Evolutionary conservation across 768 basidiomycete genomes (phyloP), one percentile per base, ranked within the genome.

Genomic region (Lenzites betulinus): DNA sequence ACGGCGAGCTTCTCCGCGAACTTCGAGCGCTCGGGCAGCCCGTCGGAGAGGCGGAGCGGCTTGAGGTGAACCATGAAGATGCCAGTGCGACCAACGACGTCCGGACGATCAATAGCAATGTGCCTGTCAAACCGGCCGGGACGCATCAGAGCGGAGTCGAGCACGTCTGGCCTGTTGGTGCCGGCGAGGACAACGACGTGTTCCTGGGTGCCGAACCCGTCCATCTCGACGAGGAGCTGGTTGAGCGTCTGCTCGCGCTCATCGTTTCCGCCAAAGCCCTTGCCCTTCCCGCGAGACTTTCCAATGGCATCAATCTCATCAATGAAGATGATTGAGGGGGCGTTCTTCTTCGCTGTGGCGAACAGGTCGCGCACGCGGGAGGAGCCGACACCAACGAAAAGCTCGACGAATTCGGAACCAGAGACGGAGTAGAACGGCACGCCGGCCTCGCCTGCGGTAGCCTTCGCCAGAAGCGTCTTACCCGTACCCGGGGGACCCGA

Each of bases 301-400:
- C 97, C 97, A 67, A 99, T 98, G 52, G 97, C 97, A 73, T 99
- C 97, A 64, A 99, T 99, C 78, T 99, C 97, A 74, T 99, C 97
- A 64, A 99, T 85, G 76, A 99, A 99, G 72, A 99, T 92, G 80
- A 99, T 99, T 71, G 93, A 95, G 0, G 97, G 97, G 0, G 97
- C 95, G 71, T 97, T 86, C 81, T 98, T 98, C 83, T 92, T 95
- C 48, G 97, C 97, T 4, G 91, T 95, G 35, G 95, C 91, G 74
- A 99, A 99, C 43, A 99, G 86, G 76, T 99, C 97, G 49, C 97
- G 88, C 12, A 99, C 97, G 64, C 97, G 87, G 3, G 94, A 95
- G 2, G 97, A 95, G 59, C 97, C 97, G 52, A 98, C 97, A 75
- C 97, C 97, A 67, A 99, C 97, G 71, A 98, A 99, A 95, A 98